Evolutionary conservation across 192 early-diverging fungal genomes (phyloP).

Genomic region (Powellomyces hirtus): DNA sequence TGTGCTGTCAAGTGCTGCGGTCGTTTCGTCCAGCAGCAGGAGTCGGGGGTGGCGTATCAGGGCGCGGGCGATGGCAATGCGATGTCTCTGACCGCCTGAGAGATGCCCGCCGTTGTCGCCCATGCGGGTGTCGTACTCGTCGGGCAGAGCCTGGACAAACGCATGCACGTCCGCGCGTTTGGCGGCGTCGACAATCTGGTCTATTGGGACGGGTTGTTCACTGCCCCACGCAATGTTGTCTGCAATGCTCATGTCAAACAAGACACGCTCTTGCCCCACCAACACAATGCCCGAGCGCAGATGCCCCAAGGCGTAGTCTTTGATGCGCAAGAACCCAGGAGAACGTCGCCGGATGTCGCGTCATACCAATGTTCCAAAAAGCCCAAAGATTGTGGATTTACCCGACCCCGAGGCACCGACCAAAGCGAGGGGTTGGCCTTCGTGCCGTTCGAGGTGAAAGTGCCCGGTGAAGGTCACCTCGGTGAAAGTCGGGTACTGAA

Average conservation of each 20-base stretch:
- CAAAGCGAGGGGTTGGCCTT: constrained; percentile 80
- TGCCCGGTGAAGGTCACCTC: no score
- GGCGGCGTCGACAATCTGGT: constrained; percentile 59
- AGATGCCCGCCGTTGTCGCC: constrained; percentile 2
- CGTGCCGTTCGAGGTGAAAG: no score
- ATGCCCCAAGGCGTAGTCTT: no score
- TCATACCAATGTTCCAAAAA: constrained; percentile 23
- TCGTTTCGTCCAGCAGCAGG: constrained; percentile 73
- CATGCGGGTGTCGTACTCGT: constrained; percentile 17
- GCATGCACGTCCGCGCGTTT: constrained; percentile 72
- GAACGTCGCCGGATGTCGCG: no score
- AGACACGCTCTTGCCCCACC: constrained; percentile 88
- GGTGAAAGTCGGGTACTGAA: no score
- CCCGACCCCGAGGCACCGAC: constrained; percentile 81
- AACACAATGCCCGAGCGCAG: no score
- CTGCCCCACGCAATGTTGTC: constrained; percentile 82
- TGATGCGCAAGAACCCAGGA: no score
- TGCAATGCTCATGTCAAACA: constrained; percentile 83
- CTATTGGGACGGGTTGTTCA: constrained; percentile 8
- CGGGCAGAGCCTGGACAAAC: constrained; percentile 67
- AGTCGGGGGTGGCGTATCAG: constrained; percentile 83
- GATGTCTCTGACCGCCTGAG: constrained; percentile 45
- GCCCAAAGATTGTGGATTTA: constrained; percentile 79
- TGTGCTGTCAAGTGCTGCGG: constrained; percentile 42
- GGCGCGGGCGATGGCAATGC: constrained; percentile 75